phyloP scores from a whole-genome alignment of 78 protist genomes.

The Chrysochromulina parva region DNA sequence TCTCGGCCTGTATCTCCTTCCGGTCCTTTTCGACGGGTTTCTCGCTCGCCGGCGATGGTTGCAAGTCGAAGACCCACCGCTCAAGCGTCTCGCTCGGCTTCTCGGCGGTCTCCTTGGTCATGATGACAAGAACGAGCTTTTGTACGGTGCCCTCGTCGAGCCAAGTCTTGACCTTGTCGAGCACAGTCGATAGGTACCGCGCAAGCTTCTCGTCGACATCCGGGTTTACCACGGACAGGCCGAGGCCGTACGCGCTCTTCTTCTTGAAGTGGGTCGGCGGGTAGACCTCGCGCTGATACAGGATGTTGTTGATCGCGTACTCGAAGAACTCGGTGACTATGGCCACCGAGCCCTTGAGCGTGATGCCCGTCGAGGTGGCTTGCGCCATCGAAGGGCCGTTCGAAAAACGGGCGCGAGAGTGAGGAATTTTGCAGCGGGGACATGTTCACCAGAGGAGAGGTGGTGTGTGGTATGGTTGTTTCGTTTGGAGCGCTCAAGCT shows the following conservation, averaged over 20 bases:
- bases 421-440: no score
- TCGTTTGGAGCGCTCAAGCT: no score
- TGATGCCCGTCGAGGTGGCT: constrained; percentile 59
- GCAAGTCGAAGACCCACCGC: constrained; percentile 97
- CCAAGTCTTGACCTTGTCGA: constrained; percentile 91
- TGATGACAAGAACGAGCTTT: constrained; percentile 92
- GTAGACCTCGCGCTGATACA: constrained; percentile 92
- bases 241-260: constrained; percentile 87
- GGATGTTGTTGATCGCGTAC: constrained; percentile 57
- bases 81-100: constrained; percentile 81
- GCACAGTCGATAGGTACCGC: constrained; percentile 77
- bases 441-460: no score
- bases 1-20: constrained; percentile 86
- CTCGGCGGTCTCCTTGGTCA: constrained; percentile 66
- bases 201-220: constrained; percentile 85
- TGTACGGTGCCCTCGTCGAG: constrained; percentile 79
- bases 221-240: constrained; percentile 60
- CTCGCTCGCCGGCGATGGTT: constrained; percentile 18
- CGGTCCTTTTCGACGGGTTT: constrained; percentile 51
- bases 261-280: constrained; percentile 90
- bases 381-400: no score
- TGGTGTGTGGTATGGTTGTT: no score
- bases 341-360: constrained; percentile 91
- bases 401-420: no score
- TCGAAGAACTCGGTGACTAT: constrained; percentile 96